Evolutionary conservation across 495 filamentous ascomycete species (phyloP).

Genomic region (Halenospora varia): DNA sequence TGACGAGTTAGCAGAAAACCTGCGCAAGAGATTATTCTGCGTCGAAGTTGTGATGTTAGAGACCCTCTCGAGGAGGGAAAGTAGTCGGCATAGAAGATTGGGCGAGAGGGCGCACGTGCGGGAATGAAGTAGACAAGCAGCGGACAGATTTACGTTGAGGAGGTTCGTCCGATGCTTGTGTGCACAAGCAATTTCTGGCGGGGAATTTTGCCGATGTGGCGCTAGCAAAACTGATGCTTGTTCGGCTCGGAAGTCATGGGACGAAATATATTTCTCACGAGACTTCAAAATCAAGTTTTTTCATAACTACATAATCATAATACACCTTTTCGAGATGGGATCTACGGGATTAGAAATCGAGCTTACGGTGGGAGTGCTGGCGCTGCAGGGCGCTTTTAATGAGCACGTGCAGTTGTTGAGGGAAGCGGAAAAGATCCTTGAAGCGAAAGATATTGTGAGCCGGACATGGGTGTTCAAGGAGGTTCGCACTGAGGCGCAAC

Average conservation of each 20-base stretch:
- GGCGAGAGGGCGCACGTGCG: neutral
- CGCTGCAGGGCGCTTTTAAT: slow-evolving; percentile 88
- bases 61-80: slow-evolving; percentile 21
- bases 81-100: slow-evolving; percentile 10
- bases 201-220: neutral
- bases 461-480: slow-evolving; percentile 58
- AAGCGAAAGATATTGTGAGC: slow-evolving; percentile 23
- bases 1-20: slow-evolving; percentile 4
- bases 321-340: slow-evolving; percentile 9
- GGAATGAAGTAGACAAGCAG: neutral
- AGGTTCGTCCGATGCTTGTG: neutral
- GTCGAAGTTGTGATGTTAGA: neutral
- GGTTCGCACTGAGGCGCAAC: slow-evolving; percentile 70
- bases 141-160: neutral
- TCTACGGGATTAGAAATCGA: neutral
- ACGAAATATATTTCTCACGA: neutral
- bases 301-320: too few species aligned
- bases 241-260: neutral
- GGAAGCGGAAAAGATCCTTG: slow-evolving; percentile 50
- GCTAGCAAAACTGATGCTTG: too few species aligned
- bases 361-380: slow-evolving; percentile 74
- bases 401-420: slow-evolving; percentile 80
- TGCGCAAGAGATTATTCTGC: neutral
- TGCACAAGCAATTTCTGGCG: neutral
- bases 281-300: slow-evolving; percentile 3